These are phyloP conservation scores for Phytophthora palmivora DNA, from an alignment of 352 stramenopile species.

Conservation along the genomic window DNA sequence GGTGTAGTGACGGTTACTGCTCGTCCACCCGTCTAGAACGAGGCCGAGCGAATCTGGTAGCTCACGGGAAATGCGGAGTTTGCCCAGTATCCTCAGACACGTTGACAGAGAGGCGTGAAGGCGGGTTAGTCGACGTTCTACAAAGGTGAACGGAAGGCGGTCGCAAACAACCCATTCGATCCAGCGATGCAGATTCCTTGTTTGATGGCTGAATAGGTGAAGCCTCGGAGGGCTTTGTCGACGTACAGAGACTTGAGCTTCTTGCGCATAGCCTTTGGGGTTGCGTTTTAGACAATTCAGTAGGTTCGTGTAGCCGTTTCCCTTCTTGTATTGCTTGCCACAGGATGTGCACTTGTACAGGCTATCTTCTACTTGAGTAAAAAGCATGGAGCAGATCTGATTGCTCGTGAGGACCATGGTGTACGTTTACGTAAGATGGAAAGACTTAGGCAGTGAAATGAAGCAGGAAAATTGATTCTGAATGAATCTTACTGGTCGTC, in stretches of 20 bases:
- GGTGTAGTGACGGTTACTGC: not conserved
- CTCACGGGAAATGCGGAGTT: not conserved
- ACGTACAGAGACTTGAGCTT: not conserved
- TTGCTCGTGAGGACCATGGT: conserved; percentile 24
- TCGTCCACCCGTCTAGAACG: too few relatives aligned
- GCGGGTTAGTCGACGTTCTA: not conserved
- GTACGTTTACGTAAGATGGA: not conserved
- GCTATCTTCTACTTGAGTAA: conserved; percentile 13
- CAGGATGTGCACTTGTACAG: conserved; percentile 22
- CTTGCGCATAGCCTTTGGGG: not conserved
- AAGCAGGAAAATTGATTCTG: conserved; percentile 6
- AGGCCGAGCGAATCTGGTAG: too few relatives aligned
- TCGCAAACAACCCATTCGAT: not conserved
- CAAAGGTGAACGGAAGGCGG: not conserved
- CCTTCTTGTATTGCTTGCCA: conserved; percentile 23
- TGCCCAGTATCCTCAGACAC: not conserved
- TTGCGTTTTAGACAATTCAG: not conserved
- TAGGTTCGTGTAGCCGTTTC: conserved; percentile 26
- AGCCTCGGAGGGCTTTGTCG: not conserved
- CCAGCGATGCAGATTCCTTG: not conserved
- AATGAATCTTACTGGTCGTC: too few relatives aligned
- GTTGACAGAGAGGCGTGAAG: not conserved
- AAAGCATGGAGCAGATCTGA: conserved; percentile 26
- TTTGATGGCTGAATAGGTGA: not conserved
- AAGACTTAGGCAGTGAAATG: not conserved